A percentile compares a stretch with the other conserved stretches of the same genome.
These are phyloP conservation scores for Plectosphaerella sp. DNA, from an alignment of 2,329 filamentous ascomycete genomes.

Conservation along the genomic window DNA sequence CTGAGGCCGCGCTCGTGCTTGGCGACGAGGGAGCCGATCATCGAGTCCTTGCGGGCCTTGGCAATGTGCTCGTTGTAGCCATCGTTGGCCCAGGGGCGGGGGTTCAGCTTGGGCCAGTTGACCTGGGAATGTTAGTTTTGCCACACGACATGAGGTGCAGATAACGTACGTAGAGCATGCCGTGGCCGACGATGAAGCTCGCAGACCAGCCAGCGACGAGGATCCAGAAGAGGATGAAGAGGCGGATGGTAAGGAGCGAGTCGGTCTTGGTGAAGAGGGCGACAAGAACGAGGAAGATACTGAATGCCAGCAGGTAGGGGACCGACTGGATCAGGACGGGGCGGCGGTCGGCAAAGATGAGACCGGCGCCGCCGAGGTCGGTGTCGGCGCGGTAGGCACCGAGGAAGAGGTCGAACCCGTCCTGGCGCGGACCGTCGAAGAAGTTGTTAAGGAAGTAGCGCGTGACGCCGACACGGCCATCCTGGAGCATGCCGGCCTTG, in stretches of 20 bases:
- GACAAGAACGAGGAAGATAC: conserved; percentile 76
- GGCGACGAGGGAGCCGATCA: conserved; percentile 72
- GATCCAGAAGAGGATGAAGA: conserved; percentile 79
- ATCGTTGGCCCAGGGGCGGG: conserved; percentile 78
- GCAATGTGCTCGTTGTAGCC: conserved; percentile 83
- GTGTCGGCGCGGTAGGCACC: conserved; percentile 77
- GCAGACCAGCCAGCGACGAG: conserved; percentile 65
- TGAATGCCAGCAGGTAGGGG: conserved; percentile 84
- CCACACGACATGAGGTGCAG: no score
- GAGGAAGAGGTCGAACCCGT: conserved; percentile 91
- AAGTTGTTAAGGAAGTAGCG: conserved; percentile 95
- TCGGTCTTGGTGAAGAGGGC: conserved; percentile 67
- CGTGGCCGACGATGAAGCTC: conserved; percentile 76
- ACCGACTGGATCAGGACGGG: conserved; percentile 89
- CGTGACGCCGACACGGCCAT: conserved; percentile 82
- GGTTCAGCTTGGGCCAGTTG: conserved; percentile 97
- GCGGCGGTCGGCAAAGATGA: conserved; percentile 78
- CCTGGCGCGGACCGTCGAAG: conserved; percentile 85
- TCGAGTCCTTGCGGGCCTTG: conserved; percentile 74
- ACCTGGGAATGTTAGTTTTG: conserved; percentile 59
- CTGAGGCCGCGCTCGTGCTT: conserved; percentile 79
- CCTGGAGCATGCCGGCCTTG: conserved; percentile 76
- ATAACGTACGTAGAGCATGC: conserved; percentile 93
- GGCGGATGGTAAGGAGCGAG: conserved; percentile 73
- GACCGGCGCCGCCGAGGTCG: conserved; percentile 59